Evolutionary conservation across 495 filamentous ascomycete species (phyloP).

Genomic region (Aspergillus incahuasiensis): DNA sequence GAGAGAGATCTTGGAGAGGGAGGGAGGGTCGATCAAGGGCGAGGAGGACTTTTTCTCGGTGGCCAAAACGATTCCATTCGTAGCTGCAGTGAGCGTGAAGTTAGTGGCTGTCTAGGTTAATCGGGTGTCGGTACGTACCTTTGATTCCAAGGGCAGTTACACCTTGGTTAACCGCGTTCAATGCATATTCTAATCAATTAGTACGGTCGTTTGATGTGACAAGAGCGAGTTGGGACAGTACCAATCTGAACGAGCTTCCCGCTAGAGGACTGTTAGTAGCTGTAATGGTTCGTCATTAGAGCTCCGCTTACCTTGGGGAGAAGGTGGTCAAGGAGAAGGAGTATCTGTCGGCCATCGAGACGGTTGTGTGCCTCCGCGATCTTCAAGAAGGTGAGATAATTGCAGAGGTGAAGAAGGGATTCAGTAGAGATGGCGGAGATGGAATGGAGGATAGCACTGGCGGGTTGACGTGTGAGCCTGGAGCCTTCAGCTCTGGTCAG

Average conservation of each 20-base stretch:
- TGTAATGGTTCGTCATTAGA: slow-evolving; percentile 13
- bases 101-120: slow-evolving; percentile 9
- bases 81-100: slow-evolving; percentile 56
- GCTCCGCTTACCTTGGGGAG: slow-evolving; percentile 82
- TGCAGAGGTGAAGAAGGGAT: slow-evolving; percentile 6
- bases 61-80: slow-evolving; percentile 97
- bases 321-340: slow-evolving; percentile 99
- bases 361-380: slow-evolving; percentile 15
- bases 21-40: slow-evolving; percentile 86
- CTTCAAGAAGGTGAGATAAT: slow-evolving; percentile 4
- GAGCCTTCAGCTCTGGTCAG: slow-evolving; percentile 18
- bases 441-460: slow-evolving; percentile 18
- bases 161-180: slow-evolving; percentile 98
- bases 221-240: slow-evolving; percentile 24
- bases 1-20: slow-evolving; percentile 93
- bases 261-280: slow-evolving; percentile 55
- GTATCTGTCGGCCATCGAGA: slow-evolving; percentile 91
- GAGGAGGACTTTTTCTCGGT: slow-evolving; percentile 99
- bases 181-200: slow-evolving; percentile 78
- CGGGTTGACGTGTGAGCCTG: slow-evolving; percentile 32
- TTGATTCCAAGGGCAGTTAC: slow-evolving; percentile 98
- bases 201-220: neutral
- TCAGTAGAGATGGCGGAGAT: slow-evolving; percentile 13
- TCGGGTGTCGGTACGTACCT: slow-evolving; percentile 47
- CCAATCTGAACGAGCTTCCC: slow-evolving; percentile 83